Evolutionary conservation across 345 rosid species (phyloP).

Genomic region (Eucalyptus marginata): DNA sequence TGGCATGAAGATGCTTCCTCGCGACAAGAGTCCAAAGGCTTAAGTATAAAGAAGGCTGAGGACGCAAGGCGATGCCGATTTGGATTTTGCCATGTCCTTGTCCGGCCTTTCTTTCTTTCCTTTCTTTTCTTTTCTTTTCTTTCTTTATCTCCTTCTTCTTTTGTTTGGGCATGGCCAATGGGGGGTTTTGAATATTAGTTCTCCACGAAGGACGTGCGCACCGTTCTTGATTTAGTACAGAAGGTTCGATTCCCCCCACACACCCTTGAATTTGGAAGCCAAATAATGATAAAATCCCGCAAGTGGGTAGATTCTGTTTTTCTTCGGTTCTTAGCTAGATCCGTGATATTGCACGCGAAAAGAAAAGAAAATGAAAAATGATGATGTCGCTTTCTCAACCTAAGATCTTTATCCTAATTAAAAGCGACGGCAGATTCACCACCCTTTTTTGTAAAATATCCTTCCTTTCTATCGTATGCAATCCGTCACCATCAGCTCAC

Average conservation of each 20-base stretch:
- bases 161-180: neutral
- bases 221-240: neutral
- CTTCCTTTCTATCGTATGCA: neutral
- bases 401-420: neutral
- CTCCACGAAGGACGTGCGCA: neutral
- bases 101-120: neutral
- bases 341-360: neutral
- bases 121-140: neutral
- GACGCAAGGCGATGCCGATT: neutral
- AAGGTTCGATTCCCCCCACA: neutral
- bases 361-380: neutral
- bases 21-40: neutral
- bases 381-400: neutral
- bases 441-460: neutral
- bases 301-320: neutral
- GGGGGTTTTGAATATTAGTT: neutral
- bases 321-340: neutral
- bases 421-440: neutral
- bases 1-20: neutral
- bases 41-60: conserved; percentile 3
- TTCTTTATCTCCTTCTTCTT: neutral
- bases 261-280: neutral
- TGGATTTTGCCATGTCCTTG: neutral
- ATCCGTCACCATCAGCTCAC: neutral
- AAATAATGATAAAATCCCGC: neutral